Percentiles rank a stretch among this genome's conserved stretches.
These are phyloP conservation scores for Aspergillus sp. DNA, from an alignment of 2,329 filamentous ascomycete genomes.

Conservation along the genomic window DNA sequence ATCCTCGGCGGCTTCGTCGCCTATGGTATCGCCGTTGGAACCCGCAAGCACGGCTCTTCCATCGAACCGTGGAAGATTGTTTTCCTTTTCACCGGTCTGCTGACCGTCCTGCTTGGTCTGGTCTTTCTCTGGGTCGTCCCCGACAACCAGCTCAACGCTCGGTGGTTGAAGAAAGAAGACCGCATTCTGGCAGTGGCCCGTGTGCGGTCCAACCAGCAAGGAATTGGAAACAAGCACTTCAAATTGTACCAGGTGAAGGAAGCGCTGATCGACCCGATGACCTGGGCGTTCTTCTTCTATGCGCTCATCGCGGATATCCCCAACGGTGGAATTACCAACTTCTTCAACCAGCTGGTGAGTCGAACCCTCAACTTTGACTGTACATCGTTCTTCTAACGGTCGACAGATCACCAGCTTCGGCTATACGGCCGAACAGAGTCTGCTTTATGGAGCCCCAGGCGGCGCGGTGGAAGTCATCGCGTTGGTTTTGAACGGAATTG, in stretches of 20 bases:
- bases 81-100: constrained; percentile 54
- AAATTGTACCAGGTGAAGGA: constrained; percentile 66
- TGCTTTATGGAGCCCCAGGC: constrained; percentile 65
- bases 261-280: constrained; percentile 57
- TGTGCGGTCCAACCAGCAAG: constrained; percentile 72
- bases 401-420: constrained; percentile 59
- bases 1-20: constrained; percentile 63
- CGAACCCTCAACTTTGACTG: no score
- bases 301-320: constrained; percentile 58
- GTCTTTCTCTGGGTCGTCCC: constrained; percentile 55
- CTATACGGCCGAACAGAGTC: constrained; percentile 60
- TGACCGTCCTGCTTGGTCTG: constrained; percentile 50
- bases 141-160: constrained; percentile 60
- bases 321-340: constrained; percentile 60
- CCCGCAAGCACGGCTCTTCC: constrained; percentile 52
- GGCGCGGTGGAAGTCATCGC: constrained; percentile 64
- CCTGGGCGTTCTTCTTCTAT: constrained; percentile 61
- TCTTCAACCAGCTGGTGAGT: constrained; percentile 56
- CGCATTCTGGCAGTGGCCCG: constrained; percentile 68
- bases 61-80: constrained; percentile 67
- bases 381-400: background rate
- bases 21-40: constrained; percentile 62
- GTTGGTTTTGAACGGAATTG: constrained; percentile 55
- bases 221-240: constrained; percentile 69
- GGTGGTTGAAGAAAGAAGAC: constrained; percentile 65